Base-by-base conservation (phyloP, 352 stramenopile genomes). In the Pythium pyrilobum region DNA sequence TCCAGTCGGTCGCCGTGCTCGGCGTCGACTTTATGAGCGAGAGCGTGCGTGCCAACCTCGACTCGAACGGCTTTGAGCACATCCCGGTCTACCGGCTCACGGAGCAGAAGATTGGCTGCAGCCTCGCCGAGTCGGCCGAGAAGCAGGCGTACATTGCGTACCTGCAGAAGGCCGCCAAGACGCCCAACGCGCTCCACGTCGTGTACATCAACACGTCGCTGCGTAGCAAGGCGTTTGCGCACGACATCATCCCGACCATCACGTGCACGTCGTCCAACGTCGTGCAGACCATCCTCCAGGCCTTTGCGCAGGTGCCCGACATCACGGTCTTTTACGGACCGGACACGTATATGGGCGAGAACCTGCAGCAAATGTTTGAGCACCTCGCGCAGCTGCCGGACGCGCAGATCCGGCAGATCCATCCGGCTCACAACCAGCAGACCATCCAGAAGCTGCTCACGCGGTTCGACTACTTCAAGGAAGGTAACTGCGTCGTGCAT, bases 1-100 rank as follows among this genome's bases (percentile, higher is more conserved):
- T 94, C 46, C 72, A 87, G 44, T 89, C 89, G 24, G 85, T 99
- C 16, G 90, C 94, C 3, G 97, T 97, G 54, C 78, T 99, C 15
- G 96, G 96, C 9, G 96, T 99, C 6, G 96, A 99, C 69, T 99
- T 99, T 70, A 99, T 99, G 96, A 89, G 84, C n/a, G 96, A 99
- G 67, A 96, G 79, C 44, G 95, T 98, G 27, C 74, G 87, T 29
- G 89, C 94, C 12, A 98, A 98, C 58, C 60, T 99, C 43, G 75
- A 91, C 62, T 95, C 90, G 56, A 97, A 98, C 61, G 84, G 87
- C 15, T 97, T 89, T 63, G 56, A 61, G 1, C 60, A 97, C 65
- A 85, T 98, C 31, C 96, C 96, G 1, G 92, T 98, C n/a, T 99
- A 98, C 62, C 81, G 96, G 15, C 82, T 97, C 7, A 87, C 85